These are phyloP conservation scores for Calycina herbarum DNA, from an alignment of 2,329 filamentous ascomycete species.

Conservation along the genomic window DNA sequence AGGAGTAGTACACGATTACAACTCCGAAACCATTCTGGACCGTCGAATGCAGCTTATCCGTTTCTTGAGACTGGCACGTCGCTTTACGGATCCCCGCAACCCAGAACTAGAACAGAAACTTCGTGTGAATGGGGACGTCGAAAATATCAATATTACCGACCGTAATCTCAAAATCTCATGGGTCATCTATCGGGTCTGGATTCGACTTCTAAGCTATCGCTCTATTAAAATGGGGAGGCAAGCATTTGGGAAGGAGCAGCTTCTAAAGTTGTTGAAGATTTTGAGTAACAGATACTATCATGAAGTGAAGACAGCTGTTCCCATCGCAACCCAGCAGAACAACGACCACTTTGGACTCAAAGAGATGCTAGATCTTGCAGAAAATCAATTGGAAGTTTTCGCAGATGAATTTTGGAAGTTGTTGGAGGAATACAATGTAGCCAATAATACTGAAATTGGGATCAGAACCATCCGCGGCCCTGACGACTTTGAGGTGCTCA, in stretches of 20 bases:
- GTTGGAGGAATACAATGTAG: background rate
- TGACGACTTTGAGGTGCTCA: background rate
- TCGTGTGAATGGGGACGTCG: background rate
- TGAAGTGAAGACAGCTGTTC: background rate
- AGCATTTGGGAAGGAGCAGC: background rate
- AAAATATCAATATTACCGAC: background rate
- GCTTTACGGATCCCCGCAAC: background rate
- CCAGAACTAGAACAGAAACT: background rate
- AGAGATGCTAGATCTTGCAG: background rate
- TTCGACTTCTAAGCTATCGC: background rate
- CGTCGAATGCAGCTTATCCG: background rate
- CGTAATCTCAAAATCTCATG: background rate
- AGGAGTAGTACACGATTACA: background rate
- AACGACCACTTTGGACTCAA: background rate
- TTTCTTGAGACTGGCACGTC: background rate
- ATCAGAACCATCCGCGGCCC: background rate
- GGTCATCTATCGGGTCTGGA: background rate
- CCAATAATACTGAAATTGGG: background rate
- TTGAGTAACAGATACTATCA: background rate
- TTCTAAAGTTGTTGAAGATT: background rate
- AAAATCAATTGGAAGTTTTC: background rate
- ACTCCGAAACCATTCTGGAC: background rate
- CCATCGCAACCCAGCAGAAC: background rate
- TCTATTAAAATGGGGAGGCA: background rate
- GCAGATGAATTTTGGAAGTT: background rate